Evolutionary conservation across 2,329 filamentous ascomycete species (phyloP).

Genomic region (Aspergillus sp.): DNA sequence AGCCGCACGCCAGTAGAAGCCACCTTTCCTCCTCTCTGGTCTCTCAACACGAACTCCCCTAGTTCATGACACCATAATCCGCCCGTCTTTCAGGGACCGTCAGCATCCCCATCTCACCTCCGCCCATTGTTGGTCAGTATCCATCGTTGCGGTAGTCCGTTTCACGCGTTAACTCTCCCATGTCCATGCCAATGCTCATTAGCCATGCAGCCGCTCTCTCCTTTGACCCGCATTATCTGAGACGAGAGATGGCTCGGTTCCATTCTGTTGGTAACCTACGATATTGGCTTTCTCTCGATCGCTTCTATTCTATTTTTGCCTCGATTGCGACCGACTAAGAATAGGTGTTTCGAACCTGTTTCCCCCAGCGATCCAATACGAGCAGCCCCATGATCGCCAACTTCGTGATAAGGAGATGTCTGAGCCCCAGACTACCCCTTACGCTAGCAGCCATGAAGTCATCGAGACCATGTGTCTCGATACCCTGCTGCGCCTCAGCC

Average conservation of each 20-base stretch:
- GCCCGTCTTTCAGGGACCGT: not conserved
- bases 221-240: constrained; percentile 12
- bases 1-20: not conserved
- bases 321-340: constrained; percentile 11
- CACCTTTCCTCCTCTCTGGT: not conserved
- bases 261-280: constrained; percentile 21
- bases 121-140: constrained; percentile 5
- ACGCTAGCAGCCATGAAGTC: not conserved
- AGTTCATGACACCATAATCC: not conserved
- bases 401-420: constrained; percentile 8
- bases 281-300: not conserved
- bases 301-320: constrained; percentile 12
- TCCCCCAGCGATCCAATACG: not conserved
- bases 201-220: constrained; percentile 17
- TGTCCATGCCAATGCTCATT: constrained; percentile 6
- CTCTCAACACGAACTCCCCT: not conserved
- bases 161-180: not conserved
- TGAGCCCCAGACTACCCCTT: constrained; percentile 21
- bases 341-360: constrained; percentile 10
- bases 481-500: constrained; percentile 21
- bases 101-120: not conserved
- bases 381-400: constrained; percentile 5
- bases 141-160: not conserved
- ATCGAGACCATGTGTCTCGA: not conserved
- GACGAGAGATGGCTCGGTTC: constrained; percentile 14